phyloP scores from a whole-genome alignment of 768 basidiomycete genomes.

The Termitomyces sp. region DNA sequence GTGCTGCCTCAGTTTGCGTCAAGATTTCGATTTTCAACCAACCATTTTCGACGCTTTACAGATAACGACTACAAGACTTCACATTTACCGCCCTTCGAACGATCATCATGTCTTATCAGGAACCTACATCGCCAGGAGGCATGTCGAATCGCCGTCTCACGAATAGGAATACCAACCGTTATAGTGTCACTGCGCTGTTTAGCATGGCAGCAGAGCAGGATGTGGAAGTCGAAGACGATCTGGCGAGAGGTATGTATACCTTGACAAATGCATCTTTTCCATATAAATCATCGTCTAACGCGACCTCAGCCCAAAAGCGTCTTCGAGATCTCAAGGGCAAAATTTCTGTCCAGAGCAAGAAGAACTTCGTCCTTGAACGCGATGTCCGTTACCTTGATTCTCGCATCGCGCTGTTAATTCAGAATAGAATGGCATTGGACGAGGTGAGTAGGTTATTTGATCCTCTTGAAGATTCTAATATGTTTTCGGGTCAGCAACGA shows the following conservation, averaged over 20 bases:
- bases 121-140: constrained; percentile 57
- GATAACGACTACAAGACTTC: constrained; percentile 14
- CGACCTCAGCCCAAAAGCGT: constrained; percentile 82
- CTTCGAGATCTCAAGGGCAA: constrained; percentile 92
- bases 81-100: constrained; percentile 19
- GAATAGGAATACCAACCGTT: constrained; percentile 93
- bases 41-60: constrained; percentile 9
- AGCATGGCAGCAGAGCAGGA: constrained; percentile 99
- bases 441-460: constrained; percentile 54
- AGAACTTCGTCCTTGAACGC: constrained; percentile 98
- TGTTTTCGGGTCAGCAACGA: constrained; percentile 57
- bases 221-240: constrained; percentile 94
- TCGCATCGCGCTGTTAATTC: constrained; percentile 93
- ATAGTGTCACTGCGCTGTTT: constrained; percentile 92
- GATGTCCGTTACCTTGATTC: constrained; percentile 98
- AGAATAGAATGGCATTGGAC: constrained; percentile 96
- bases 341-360: constrained; percentile 98
- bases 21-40: constrained; percentile 9
- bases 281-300: constrained; percentile 2
- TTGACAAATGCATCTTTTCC: constrained; percentile 4
- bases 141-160: constrained; percentile 73
- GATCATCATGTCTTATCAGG: constrained; percentile 55
- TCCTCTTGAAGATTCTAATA: constrained; percentile 10
- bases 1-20: constrained; percentile 29
- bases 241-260: constrained; percentile 72